Base-by-base conservation (phyloP, 1,284 basidiomycete genomes). In the Austropuccinia psidii region DNA sequence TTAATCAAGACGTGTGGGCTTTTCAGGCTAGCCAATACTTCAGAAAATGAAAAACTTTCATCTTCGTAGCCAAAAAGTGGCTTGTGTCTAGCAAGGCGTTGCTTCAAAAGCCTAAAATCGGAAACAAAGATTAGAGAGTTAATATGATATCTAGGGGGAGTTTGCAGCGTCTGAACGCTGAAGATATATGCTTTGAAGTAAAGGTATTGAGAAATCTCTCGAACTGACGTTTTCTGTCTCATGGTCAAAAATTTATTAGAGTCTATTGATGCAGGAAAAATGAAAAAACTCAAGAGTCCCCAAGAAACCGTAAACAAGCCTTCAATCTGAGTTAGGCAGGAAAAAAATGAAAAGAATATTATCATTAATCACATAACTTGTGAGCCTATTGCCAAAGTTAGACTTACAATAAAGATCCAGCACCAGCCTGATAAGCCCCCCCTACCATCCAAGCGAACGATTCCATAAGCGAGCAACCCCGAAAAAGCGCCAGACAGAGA, bases 401-500 rank as follows among this genome's bases (percentile, higher is more conserved):
- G 41, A 37, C 69, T 27, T 5, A 73, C 69, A 33, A 73, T 73
- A 39, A 73, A 73, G 39, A 73, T 73, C 69, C 69, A 73, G n/a
- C 58, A 45, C 69, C 69, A 73, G n/a, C 69, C 69, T 1, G 69
- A 33, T 27, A 24, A 6, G 21, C 52, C 35, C 19, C 58, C 69
- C 35, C 5, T 50, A 15, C 69, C 69, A 52, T 73, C 69, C n/a
- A 73, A 47, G 31, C 49, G 19, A 13, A 73, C 45, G 31, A 73
- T 54, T 1, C 58, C 69, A 43, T 73, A 73, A n/a, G 69, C 69
- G 17, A 73, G 47, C n/a, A 73, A 55, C 27, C 69, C 69, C 4
- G 69, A 73, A 33, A 73, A 73, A 8, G 69, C 69, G 35, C 69
- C 69, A 24, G 69, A 62, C 47, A 73, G 41, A 1, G 69, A 62